Evolutionary conservation across 352 stramenopile genomes (phyloP).

Genomic region (Globisporangium cylindrosporum): DNA sequence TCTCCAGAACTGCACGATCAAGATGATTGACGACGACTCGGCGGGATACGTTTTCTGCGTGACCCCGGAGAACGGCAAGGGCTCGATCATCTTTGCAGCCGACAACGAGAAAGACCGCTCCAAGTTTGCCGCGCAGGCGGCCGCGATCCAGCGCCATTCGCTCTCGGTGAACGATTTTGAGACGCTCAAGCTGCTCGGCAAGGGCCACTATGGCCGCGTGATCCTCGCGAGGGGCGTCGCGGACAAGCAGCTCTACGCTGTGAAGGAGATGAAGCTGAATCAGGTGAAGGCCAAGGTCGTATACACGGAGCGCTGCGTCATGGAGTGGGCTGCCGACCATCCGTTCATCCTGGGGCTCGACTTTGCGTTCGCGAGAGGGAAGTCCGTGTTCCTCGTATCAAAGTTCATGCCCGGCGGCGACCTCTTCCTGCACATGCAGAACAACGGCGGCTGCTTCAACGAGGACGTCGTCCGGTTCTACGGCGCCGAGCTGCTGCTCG

Average conservation of each 20-base stretch:
- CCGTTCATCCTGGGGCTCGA: constrained; percentile 98
- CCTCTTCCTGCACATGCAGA: constrained; percentile 90
- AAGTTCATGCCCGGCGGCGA: constrained; percentile 98
- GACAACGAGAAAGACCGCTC: constrained; percentile 83
- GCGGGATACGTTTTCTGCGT: constrained; percentile 77
- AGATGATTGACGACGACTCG: constrained; percentile 71
- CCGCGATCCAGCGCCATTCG: constrained; percentile 49
- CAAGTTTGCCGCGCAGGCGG: constrained; percentile 64
- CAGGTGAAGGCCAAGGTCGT: constrained; percentile 86
- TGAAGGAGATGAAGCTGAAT: constrained; percentile 90
- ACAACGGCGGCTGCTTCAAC: constrained; percentile 74
- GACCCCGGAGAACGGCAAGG: constrained; percentile 62
- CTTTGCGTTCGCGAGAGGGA: constrained; percentile 93
- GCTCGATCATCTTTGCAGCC: constrained; percentile 69
- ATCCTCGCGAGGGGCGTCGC: constrained; percentile 47
- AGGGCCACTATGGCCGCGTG: constrained; percentile 83
- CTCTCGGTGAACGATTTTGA: constrained; percentile 67
- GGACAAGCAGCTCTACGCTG: constrained; percentile 67
- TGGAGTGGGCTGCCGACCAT: constrained; percentile 87
- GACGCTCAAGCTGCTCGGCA: constrained; percentile 79
- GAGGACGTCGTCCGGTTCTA: constrained; percentile 85
- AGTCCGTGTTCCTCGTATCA: constrained; percentile 97
- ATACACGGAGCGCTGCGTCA: constrained; percentile 77
- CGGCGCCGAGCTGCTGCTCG: constrained; percentile 74
- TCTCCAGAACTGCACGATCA: constrained; percentile 71